Evolutionary conservation across 352 stramenopile genomes (phyloP), one percentile per base, ranked within the genome.

Genomic region (Aphanomyces cochlioides): DNA sequence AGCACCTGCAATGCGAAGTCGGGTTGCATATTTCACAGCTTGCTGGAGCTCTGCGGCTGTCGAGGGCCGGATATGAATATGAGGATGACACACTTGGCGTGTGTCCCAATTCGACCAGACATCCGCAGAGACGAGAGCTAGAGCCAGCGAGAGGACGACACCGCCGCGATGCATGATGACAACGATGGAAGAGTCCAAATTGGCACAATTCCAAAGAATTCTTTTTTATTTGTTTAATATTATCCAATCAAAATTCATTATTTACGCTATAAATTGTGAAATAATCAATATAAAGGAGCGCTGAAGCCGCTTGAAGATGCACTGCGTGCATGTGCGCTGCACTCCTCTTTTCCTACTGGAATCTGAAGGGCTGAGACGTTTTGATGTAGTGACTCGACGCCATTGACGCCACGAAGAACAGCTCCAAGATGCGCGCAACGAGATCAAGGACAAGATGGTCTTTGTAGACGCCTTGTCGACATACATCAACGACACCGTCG

Each of bases 41-140:
- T 7, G 34, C n/a, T 70, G 64, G 10, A 70, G 36, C 19, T 45
- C 64, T 10, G 45, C 4, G 7, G 38, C 10, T 7, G 45, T 39
- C 64, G 64, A 61, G 1, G 64, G 64, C 7, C 15, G 47, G 28
- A 61, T 7, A 38, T 70, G 64, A 19, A 38, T 19, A 5, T n/a
- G n/a, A 15, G 64, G 64, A 61, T 61, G 38, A 28, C 64, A 70
- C 37, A 70, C 54, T 50, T 70, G 64, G 45, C 45, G 64, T 19
- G 64, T 70, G 54, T 70, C 64, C 64, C 64, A 70, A 41, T 70
- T 70, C 13, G 48, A 47, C 64, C 64, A 70, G 5, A 41, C 36
- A 15, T 69, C 63, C 8, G 12, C 19, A 19, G 6, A 15, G 47
- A 38, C 40, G 6, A n/a, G 4, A 19, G 50, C 10, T 8, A 28